phyloP scores from a whole-genome alignment of 23 red algal species.

The Gracilaria caudata region DNA sequence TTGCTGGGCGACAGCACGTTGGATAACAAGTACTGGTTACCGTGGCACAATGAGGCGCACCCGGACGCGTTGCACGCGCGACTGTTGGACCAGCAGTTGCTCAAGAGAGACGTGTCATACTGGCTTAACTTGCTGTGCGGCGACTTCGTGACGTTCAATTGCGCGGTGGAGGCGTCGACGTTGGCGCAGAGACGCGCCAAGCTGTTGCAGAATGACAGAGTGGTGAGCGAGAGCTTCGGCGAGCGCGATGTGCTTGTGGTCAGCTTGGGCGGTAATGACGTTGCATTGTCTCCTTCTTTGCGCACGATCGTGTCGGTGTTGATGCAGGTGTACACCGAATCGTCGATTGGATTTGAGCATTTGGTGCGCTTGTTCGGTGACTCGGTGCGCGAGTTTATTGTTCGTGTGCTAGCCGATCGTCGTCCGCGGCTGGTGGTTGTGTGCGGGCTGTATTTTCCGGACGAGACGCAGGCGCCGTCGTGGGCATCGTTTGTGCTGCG shows the following conservation, averaged over 20 bases:
- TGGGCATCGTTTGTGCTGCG: slow-evolving; percentile 65
- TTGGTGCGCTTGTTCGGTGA: slow-evolving; percentile 48
- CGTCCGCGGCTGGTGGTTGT: slow-evolving; percentile 54
- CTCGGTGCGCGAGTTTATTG: slow-evolving; percentile 30
- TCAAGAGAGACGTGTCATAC: slow-evolving; percentile 66
- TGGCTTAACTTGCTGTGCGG: slow-evolving; percentile 52
- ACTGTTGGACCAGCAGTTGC: background rate
- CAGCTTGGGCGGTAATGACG: slow-evolving; percentile 78
- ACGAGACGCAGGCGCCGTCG: background rate
- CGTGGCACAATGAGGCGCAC: background rate
- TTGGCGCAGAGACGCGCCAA: background rate
- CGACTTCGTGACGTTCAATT: slow-evolving; percentile 45
- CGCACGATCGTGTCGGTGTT: slow-evolving; percentile 42
- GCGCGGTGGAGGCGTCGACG: slow-evolving; percentile 74
- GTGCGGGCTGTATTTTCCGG: slow-evolving; percentile 75
- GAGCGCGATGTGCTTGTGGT: slow-evolving; percentile 63
- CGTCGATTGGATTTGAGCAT: slow-evolving; percentile 8
- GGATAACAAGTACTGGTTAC: slow-evolving; percentile 85
- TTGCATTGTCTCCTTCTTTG: slow-evolving; percentile 51
- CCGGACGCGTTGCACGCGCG: slow-evolving; percentile 10
- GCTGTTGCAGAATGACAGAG: slow-evolving; percentile 43
- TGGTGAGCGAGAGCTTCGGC: slow-evolving; percentile 54
- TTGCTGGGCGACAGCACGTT: slow-evolving; percentile 78
- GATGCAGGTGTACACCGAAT: slow-evolving; percentile 10
- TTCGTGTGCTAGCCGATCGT: background rate